Conservation (phyloP, 2,329 filamentous ascomycete species). For the Microthyrium microscopicum region DNA sequence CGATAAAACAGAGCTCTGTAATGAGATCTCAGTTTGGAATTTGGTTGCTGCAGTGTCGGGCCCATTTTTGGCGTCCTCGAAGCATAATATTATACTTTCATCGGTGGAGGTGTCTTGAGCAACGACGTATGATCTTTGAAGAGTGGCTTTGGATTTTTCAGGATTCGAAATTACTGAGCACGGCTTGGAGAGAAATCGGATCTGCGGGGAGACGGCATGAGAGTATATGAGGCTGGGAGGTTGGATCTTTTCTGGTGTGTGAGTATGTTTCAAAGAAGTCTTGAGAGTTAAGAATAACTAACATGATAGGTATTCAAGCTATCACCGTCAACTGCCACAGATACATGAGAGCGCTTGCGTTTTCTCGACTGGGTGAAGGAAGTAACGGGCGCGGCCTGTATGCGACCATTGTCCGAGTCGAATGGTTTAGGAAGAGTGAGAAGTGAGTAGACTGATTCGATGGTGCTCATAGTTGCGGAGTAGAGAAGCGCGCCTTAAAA, state of each 20-base stretch:
- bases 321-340: slow-evolving; percentile 42
- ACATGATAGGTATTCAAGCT: slow-evolving; percentile 47
- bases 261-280: neutral
- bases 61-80: slow-evolving; percentile 30
- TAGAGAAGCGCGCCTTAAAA: no score
- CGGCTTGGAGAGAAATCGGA: slow-evolving; percentile 38
- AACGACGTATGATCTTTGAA: slow-evolving; percentile 40
- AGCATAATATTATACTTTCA: slow-evolving; percentile 35
- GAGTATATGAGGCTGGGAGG: slow-evolving; percentile 43
- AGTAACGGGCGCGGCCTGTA: slow-evolving; percentile 30
- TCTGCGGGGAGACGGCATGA: slow-evolving; percentile 44
- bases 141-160: slow-evolving; percentile 24
- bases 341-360: slow-evolving; percentile 45
- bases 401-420: slow-evolving; percentile 21
- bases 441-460: slow-evolving; percentile 15
- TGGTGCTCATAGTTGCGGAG: no score
- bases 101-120: slow-evolving; percentile 25
- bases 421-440: slow-evolving; percentile 28
- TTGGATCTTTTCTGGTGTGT: slow-evolving; percentile 31
- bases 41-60: slow-evolving; percentile 14
- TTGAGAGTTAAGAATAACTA: slow-evolving; percentile 9
- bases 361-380: slow-evolving; percentile 38
- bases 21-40: no score
- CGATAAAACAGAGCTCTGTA: slow-evolving; percentile 36
- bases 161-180: slow-evolving; percentile 40